These are phyloP conservation scores for Syncephalastrum monosporum DNA, from an alignment of 371 early-diverging fungal genomes.

Conservation along the genomic window DNA sequence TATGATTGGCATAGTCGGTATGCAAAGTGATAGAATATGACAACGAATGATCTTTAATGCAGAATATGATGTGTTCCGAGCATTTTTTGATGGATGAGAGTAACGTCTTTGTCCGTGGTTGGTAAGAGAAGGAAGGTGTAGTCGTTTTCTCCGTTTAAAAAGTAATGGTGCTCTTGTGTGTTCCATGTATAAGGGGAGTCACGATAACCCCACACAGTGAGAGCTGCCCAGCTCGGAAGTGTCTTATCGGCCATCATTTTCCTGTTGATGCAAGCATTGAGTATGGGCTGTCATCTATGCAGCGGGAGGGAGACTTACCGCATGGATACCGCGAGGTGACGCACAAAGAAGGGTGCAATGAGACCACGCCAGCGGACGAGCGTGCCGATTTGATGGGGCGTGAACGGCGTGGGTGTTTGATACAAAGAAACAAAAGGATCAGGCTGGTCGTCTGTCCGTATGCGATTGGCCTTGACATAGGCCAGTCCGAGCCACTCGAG, in stretches of 20 bases:
- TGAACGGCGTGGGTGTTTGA: slow-evolving; percentile 31
- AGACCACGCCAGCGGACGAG: slow-evolving; percentile 38
- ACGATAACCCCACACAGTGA: slow-evolving; percentile 65
- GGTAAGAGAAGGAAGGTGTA: slow-evolving; percentile 5
- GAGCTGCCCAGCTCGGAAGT: slow-evolving; percentile 49
- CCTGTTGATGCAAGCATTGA: slow-evolving; percentile 9
- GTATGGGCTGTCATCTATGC: neutral
- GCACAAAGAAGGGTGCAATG: slow-evolving; percentile 30
- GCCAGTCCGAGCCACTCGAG: slow-evolving; percentile 68
- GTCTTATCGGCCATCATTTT: slow-evolving; percentile 25
- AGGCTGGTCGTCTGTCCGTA: slow-evolving; percentile 31
- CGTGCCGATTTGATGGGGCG: slow-evolving; percentile 14
- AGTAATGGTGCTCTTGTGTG: slow-evolving; percentile 45
- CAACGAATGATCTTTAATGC: no score
- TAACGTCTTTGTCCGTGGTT: no score
- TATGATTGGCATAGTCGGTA: no score
- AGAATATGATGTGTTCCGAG: no score
- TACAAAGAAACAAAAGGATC: slow-evolving; percentile 60
- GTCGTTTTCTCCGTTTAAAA: slow-evolving; percentile 15
- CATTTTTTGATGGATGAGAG: no score
- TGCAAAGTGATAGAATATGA: no score
- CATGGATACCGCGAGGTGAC: slow-evolving; percentile 25
- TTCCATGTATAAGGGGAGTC: slow-evolving; percentile 69
- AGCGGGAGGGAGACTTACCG: slow-evolving; percentile 22
- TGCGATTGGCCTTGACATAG: slow-evolving; percentile 49